Base-by-base conservation (phyloP, 148 eudicot genomes). In the Cornus florida region DNA sequence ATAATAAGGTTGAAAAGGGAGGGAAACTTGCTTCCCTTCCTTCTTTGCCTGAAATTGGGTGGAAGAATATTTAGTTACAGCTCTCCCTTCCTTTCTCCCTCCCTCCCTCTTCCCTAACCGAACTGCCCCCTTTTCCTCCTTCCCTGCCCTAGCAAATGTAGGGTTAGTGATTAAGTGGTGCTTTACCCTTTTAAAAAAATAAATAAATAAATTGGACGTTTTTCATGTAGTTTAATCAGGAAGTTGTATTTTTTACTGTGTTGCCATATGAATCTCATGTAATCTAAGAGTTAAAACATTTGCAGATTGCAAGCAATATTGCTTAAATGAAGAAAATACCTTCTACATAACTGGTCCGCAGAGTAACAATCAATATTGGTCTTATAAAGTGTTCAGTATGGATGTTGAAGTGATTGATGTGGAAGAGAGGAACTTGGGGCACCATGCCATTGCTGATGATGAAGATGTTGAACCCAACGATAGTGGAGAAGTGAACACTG, bases 381-480 rank as follows among this genome's bases (percentile, higher is more conserved):
- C 13, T 0, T 71, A 41, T 66, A 57, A 72, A 62, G 69, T 48
- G 67, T 16, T 78, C 65, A 50, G 48, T 35, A 89, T 92, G 92
- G 86, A 90, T 74, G 84, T 82, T 84, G 87, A 86, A 69, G 75
- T 84, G 80, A 86, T 87, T 69, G 82, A 82, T 75, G 79, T 79
- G 57, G 89, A 80, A 81, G 83, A 84, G 66, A 75, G 78, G 74
- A 90, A 81, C 77, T 80, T 89, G 92, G 88, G 88, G 79, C 83
- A 79, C 33, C 85, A 72, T 77, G 88, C 87, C 59, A 75, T 82
- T 9, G 77, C 77, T 14, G 88, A 87, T 85, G 88, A 82, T 75
- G 88, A 87, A 32, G 87, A 80, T 80, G 84, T 81, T 79, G 92
- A 86, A 71, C 82, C 73, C 71, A 74, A 78, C 76, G 85, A 84